Base-by-base conservation (phyloP, 202 grass and related monocot species). In the Carex sylvatica region DNA sequence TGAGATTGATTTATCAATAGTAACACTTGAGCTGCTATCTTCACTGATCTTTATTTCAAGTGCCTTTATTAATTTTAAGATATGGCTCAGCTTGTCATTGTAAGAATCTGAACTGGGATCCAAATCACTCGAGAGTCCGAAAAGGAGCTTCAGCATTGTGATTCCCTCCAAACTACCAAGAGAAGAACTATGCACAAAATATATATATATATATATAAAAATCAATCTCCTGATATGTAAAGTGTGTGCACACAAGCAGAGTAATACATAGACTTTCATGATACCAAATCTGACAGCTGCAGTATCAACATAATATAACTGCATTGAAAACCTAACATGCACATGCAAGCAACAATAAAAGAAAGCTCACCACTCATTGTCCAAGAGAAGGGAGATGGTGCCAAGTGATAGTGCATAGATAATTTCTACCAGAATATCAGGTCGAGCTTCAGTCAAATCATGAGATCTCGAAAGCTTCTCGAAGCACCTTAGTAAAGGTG, bases 71-170 rank as follows among this genome's bases (percentile, higher is more conserved):
- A 92, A 85, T 70, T 86, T 49, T 78, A 82, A 66, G 79, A 93
- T 84, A 20, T 83, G 89, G 38, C 74, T 84, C 30, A 88, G 82
- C 80, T 83, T 91, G 49, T 85, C 88, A 22, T 70, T 79, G 87
- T 82, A 88, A 44, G 86, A 89, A 82, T 88, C 69, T 73, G 80
- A 78, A 55, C 74, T 56, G 61, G 33, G 61, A 88, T 85, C 71
- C 61, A 36, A 59, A 85, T 92, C 90, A 89, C 58, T 67, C 46
- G 83, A 83, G 56, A 95, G 62, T 42, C 93, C 96, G 81, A 93
- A 93, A 75, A 99, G 91, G 89, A 81, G 87, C 87, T 83, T 99
- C 74, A 95, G 84, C 87, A 95, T 89, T 30, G 44, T 65, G 67
- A 89, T 63, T 78, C 96, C 93, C 70, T 92, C 91, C 6, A 85